Conservation (phyloP, 306 rosid species). For the Morella rubra region DNA sequence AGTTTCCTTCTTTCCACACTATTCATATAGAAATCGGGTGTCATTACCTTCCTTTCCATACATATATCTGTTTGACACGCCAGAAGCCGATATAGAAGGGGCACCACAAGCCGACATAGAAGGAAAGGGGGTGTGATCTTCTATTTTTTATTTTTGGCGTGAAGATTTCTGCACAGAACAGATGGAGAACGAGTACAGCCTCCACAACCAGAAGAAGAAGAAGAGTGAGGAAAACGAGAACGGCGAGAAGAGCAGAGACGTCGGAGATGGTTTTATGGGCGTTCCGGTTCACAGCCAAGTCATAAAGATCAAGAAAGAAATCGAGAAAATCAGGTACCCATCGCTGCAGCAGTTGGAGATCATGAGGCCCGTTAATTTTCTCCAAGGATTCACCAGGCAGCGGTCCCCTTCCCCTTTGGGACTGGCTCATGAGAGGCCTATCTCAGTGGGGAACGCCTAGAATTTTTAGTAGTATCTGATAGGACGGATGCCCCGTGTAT, state of each 20-base stretch:
- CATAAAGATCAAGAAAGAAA: conserved; percentile 73
- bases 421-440: conserved; percentile 24
- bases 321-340: conserved; percentile 63
- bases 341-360: conserved; percentile 52
- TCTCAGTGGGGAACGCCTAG: conserved; percentile 44
- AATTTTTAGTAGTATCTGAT: background rate
- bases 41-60: background rate
- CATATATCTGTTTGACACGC: conserved; percentile 20
- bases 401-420: conserved; percentile 75
- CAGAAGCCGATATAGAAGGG: conserved; percentile 4
- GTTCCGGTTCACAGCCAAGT: conserved; percentile 75
- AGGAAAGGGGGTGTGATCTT: background rate
- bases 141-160: background rate
- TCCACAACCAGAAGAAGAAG: background rate
- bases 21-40: conserved; percentile 13
- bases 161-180: too few relatives aligned
- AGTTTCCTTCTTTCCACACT: background rate
- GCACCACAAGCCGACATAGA: conserved; percentile 6
- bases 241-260: conserved; percentile 11
- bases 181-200: conserved; percentile 22
- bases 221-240: background rate
- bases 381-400: conserved; percentile 39
- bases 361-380: conserved; percentile 32
- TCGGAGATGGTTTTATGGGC: conserved; percentile 22
- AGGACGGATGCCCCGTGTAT: too few relatives aligned